Evolutionary conservation across 345 rosid species (phyloP), one percentile per base, ranked within the genome.

Genomic region (Gossypium mustelinum): DNA sequence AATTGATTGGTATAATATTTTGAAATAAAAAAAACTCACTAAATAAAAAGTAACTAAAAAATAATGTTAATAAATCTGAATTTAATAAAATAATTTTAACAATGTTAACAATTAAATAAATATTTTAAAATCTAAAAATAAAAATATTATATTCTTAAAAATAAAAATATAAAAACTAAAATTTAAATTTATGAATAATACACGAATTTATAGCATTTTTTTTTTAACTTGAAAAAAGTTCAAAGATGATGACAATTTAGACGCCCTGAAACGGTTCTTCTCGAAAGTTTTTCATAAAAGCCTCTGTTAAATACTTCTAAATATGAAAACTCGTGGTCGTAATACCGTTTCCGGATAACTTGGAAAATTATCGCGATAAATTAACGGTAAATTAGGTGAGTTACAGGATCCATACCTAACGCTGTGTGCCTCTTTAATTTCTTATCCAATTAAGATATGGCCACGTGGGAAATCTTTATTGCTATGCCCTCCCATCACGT

Each of bases 301-400:
- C 64, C 64, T n/a, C 25, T 25, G n/a, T 25, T 14, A 56, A 55
- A 55, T 64, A 41, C 16, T 11, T 63, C 9, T 2, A 25, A 22
- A 22, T 17, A 2, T 45, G 1, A 66, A 44, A 44, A 44, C 29
- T 18, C 70, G 70, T 12, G 34, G 20, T 22, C 12, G 22, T 14
- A 68, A 22, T 47, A 22, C 18, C 39, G 56, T 47, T 68, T 48
- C 56, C 55, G 20, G 72, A 24, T 47, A 68, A 68, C 0, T 47
- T 68, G 56, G 72, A 68, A 7, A 47, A 13, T 47, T 47, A 11
- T 24, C 72, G 20, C 72, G 72, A 48, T 24, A 68, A 68, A 47
- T 47, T 68, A 7, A 24, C 20, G 41, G 20, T 13, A 20, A 13
- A 8, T 68, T 68, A 2, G 41, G 56, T 24, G 16, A 68, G 43